A percentile compares a stretch with the other conserved stretches of the same genome.
These are phyloP conservation scores for Pseudocercospora eumusae DNA, from an alignment of 2,329 filamentous ascomycete genomes.

Conservation along the genomic window DNA sequence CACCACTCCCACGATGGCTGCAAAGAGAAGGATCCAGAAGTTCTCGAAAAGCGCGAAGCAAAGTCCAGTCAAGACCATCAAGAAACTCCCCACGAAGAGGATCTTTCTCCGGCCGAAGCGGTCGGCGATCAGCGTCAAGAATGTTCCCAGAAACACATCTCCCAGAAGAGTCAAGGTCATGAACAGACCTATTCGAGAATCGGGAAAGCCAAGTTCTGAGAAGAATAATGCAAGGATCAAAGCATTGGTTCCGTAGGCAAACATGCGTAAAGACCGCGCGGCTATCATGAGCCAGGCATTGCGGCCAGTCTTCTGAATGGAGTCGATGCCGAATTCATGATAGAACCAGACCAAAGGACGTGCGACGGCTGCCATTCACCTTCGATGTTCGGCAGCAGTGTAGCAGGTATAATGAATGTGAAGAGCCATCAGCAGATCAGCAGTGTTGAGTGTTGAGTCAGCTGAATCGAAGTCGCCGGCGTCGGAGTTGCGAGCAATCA, in stretches of 20 bases:
- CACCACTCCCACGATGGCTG: constrained; percentile 39
- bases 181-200: constrained; percentile 39
- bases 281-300: constrained; percentile 59
- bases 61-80: constrained; percentile 39
- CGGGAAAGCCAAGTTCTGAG: constrained; percentile 38
- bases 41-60: constrained; percentile 38
- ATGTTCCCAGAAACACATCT: constrained; percentile 40
- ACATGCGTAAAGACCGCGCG: constrained; percentile 44
- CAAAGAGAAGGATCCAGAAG: constrained; percentile 40
- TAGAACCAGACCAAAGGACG: constrained; percentile 37
- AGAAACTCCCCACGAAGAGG: constrained; percentile 34
- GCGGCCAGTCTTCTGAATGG: constrained; percentile 37
- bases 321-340: constrained; percentile 37
- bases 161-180: constrained; percentile 38
- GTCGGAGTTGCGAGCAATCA: not conserved
- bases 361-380: constrained; percentile 29
- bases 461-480: constrained; percentile 5
- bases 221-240: constrained; percentile 40
- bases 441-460: constrained; percentile 7
- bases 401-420: not conserved
- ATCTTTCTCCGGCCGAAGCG: constrained; percentile 38
- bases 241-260: constrained; percentile 38
- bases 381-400: constrained; percentile 12
- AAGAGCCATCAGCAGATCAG: not conserved
- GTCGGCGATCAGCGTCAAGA: constrained; percentile 40